Evolutionary conservation across 2,329 filamentous ascomycete genomes (phyloP), one percentile per base, ranked within the genome.

Genomic region (Cladobotryum protrusum): DNA sequence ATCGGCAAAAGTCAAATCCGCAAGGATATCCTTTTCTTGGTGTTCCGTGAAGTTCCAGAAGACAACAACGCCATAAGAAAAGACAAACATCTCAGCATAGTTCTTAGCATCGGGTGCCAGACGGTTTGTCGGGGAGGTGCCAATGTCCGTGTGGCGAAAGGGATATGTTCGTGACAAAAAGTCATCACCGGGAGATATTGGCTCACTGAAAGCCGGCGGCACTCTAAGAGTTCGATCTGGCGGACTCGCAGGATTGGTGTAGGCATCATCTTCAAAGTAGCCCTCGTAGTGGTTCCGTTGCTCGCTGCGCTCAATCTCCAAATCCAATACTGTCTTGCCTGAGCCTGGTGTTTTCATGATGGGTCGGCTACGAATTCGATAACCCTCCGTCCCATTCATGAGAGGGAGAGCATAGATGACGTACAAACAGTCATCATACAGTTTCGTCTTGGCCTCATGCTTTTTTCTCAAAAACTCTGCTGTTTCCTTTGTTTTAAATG

Each of bases 11-110:
- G 90, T 93, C 48, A 99, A 74, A 67, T 99, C 93, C 36, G 93
- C 93, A 18, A 99, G 79, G 43, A 97, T 89, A 61, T 96, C 91
- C 68, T 96, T 96, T 67, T 99, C 93, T 66, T 99, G 93, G 56
- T 86, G 81, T 67, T 96, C 91, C 11, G 89, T 92, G 60, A 99
- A 96, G 67, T 99, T 99, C 93, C 93, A 99, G 66, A 99, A 96
- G 5, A 99, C 93, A 0, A 93, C 92, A 1, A 99, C 92, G 17
- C 93, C 93, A 63, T 99, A 99, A 14, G 88, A 92, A 67, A 95
- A 97, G 59, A 99, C 86, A 64, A 96, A 97, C 82, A 97, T 89
- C 70, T 99, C 93, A 39, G 89, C 92, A 63, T 95, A 89, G 49
- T 84, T 79, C 61, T 92, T 84, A 34, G 85, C 81, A 62, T 89